Evolutionary conservation across 495 filamentous ascomycete species (phyloP).

Genomic region (Penicillium manginii): DNA sequence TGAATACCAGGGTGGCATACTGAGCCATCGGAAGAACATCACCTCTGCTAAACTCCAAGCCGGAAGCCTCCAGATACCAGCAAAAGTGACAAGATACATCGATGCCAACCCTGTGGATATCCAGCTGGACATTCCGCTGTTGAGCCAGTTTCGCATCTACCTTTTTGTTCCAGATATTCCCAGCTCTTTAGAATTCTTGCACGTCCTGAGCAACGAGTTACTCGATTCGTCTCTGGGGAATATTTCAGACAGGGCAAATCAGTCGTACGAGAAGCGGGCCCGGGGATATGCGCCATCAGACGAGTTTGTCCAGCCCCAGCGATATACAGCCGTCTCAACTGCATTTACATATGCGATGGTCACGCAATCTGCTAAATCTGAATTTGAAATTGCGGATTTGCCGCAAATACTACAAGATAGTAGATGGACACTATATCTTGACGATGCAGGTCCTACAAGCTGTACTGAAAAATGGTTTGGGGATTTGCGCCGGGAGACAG

Average conservation of each 20-base stretch:
- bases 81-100: constrained; percentile 66
- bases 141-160: constrained; percentile 71
- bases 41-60: constrained; percentile 40
- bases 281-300: constrained; percentile 54
- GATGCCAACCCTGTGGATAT: constrained; percentile 74
- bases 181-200: constrained; percentile 55
- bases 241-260: constrained; percentile 47
- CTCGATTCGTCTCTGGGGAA: constrained; percentile 43
- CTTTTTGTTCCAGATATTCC: constrained; percentile 62
- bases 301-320: constrained; percentile 59
- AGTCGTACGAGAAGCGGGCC: constrained; percentile 57
- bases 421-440: constrained; percentile 71
- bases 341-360: constrained; percentile 61
- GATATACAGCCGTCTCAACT: constrained; percentile 63
- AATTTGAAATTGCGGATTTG: constrained; percentile 65
- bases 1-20: constrained; percentile 60
- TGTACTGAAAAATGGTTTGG: constrained; percentile 68
- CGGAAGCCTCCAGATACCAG: constrained; percentile 63
- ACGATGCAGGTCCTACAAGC: constrained; percentile 56
- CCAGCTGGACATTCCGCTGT: constrained; percentile 70
- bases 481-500: constrained; percentile 50
- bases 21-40: constrained; percentile 46
- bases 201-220: constrained; percentile 52
- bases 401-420: constrained; percentile 58
- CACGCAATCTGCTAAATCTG: constrained; percentile 57